phyloP scores from a whole-genome alignment of 805 yeast genomes.

The Saccharomycopsis selenospora region DNA sequence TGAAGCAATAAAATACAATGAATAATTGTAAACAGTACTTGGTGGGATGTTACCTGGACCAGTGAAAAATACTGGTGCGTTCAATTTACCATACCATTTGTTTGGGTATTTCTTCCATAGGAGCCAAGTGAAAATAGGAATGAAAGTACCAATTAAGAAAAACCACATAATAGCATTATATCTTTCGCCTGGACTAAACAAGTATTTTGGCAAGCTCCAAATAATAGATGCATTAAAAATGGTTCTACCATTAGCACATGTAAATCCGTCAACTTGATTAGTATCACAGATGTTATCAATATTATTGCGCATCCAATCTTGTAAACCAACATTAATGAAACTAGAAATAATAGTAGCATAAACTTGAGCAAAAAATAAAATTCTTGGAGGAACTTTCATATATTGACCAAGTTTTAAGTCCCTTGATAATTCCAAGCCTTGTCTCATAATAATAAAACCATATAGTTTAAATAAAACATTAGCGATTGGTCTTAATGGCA shows the following conservation, averaged over 20 bases:
- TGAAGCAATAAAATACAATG: conserved; percentile 43
- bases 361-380: conserved; percentile 41
- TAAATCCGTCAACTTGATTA: conserved; percentile 37
- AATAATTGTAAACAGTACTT: conserved; percentile 63
- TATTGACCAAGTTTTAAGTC: conserved; percentile 51
- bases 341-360: conserved; percentile 35
- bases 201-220: conserved; percentile 48
- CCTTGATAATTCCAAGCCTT: conserved; percentile 42
- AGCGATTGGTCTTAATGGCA: conserved; percentile 50
- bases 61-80: conserved; percentile 58
- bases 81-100: conserved; percentile 33
- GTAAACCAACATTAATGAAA: conserved; percentile 24
- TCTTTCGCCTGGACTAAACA: conserved; percentile 43
- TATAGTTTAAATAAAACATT: conserved; percentile 45
- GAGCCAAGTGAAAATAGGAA: conserved; percentile 31
- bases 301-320: conserved; percentile 25
- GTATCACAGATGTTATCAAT: conserved; percentile 35
- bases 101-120: conserved; percentile 28
- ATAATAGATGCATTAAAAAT: conserved; percentile 32
- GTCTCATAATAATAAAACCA: conserved; percentile 47
- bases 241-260: conserved; percentile 29
- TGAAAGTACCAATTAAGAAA: conserved; percentile 44
- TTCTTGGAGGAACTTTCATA: conserved; percentile 49
- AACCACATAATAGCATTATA: conserved; percentile 51
- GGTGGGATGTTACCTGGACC: conserved; percentile 68